Evolutionary conservation across 768 basidiomycete genomes (phyloP), one percentile per base, ranked within the genome.

Genomic region (Russula earlei): DNA sequence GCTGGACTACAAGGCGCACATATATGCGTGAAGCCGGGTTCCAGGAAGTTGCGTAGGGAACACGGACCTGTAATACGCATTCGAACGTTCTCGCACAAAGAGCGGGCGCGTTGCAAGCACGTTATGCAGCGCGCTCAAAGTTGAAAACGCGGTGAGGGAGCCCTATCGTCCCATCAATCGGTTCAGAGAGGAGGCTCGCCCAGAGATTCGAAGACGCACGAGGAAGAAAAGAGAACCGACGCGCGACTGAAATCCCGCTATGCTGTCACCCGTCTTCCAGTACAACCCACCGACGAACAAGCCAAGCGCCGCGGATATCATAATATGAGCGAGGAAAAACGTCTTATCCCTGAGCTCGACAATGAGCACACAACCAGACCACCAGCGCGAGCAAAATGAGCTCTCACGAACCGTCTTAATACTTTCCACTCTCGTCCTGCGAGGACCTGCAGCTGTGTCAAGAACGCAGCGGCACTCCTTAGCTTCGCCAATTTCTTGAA

Each of bases 171-270:
- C 58, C 29, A 12, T 43, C 22, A 27, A 27, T 25, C 51, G 34
- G 34, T 4, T 12, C 10, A 36, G 10, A 11, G 14, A 36, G 34
- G 14, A 36, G 4, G 12, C 14, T 36, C 14, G 14, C 5, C 14
- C 14, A 12, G 14, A 11, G 34, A 12, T 15, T 36, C n/a, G 12
- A 34, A 34, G 25, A 63, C 67, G 22, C 61, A 88, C 88, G 64
- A 96, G 67, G 81, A 98, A 98, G 77, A 98, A 96, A 40, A 98
- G 70, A 62, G 87, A 90, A 29, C 94, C 94, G n/a, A 98, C 79
- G 29, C 94, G 79, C 36, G 86, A 87, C 67, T 96, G 93, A 76
- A 96, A 96, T 1, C 93, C 93, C 24, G 92, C 88, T 59, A 96
- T 95, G 4, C 81, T 85, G 19, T 79, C 71, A 34, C 77, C 80